Conservation (phyloP, 306 rosid species). For the Prunus armeniaca region DNA sequence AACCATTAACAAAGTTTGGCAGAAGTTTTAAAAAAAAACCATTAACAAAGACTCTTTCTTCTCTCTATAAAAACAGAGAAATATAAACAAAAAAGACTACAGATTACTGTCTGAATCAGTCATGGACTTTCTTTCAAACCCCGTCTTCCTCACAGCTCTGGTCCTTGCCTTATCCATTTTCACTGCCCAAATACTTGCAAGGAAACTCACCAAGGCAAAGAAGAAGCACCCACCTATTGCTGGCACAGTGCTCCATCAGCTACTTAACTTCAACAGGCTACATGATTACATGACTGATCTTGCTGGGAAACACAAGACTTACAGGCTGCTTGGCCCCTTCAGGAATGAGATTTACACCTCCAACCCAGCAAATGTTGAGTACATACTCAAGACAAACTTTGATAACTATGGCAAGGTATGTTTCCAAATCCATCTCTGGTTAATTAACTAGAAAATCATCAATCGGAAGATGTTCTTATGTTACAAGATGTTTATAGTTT, state of each 20-base stretch:
- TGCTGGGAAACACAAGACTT: slow-evolving; percentile 64
- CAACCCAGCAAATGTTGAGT: slow-evolving; percentile 71
- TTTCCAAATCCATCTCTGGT: background rate
- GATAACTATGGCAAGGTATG: slow-evolving; percentile 81
- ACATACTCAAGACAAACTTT: slow-evolving; percentile 77
- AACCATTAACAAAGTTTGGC: too few species aligned
- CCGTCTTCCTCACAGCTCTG: slow-evolving; percentile 24
- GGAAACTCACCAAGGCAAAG: slow-evolving; percentile 24
- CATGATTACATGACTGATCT: slow-evolving; percentile 84
- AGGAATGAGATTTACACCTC: slow-evolving; percentile 71
- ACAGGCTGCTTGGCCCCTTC: slow-evolving; percentile 54
- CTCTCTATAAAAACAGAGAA: too few species aligned
- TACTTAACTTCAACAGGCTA: slow-evolving; percentile 60
- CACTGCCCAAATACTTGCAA: slow-evolving; percentile 14
- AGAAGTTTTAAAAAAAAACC: too few species aligned
- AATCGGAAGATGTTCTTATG: too few species aligned
- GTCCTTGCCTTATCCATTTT: slow-evolving; percentile 32
- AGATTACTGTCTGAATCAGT: background rate
- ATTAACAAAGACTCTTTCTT: too few species aligned
- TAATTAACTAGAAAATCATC: background rate
- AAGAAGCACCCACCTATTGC: slow-evolving; percentile 67
- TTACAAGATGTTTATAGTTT: background rate
- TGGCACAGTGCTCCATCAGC: slow-evolving; percentile 64
- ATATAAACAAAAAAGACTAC: too few species aligned
- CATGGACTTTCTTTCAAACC: slow-evolving; percentile 43